A percentile compares a stretch with the other conserved stretches of the same genome.
These are phyloP conservation scores for Zangia roseola DNA, from an alignment of 768 basidiomycete genomes.

Conservation along the genomic window DNA sequence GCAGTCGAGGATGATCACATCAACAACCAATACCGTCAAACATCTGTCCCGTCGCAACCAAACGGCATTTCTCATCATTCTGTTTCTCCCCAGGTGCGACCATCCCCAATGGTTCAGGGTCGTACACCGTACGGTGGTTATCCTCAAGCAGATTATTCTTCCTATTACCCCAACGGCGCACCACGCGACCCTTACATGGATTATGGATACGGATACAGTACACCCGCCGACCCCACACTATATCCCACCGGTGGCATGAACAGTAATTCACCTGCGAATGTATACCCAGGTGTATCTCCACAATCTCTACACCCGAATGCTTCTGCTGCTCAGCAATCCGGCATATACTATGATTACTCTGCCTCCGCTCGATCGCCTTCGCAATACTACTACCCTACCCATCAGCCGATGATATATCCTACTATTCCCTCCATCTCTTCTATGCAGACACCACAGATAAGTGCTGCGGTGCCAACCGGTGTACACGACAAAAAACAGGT, in stretches of 20 bases:
- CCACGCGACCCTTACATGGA: constrained; percentile 52
- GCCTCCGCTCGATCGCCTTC: constrained; percentile 47
- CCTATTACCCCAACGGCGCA: constrained; percentile 54
- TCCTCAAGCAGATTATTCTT: constrained; percentile 55
- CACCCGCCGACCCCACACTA: constrained; percentile 46
- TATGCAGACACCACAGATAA: constrained; percentile 50
- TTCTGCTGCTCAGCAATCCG: constrained; percentile 46
- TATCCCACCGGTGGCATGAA: constrained; percentile 50
- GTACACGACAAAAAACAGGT: constrained; percentile 64
- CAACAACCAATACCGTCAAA: constrained; percentile 40
- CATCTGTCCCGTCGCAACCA: constrained; percentile 26
- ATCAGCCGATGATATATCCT: constrained; percentile 60
- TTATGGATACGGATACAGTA: constrained; percentile 57
- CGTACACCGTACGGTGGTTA: constrained; percentile 50
- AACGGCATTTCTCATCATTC: constrained; percentile 31
- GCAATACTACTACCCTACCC: constrained; percentile 59
- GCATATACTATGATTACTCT: constrained; percentile 60
- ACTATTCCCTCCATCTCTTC: constrained; percentile 51
- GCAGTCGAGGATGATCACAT: constrained; percentile 53
- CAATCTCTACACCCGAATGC: constrained; percentile 43
- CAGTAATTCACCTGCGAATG: constrained; percentile 40
- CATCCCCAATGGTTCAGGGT: constrained; percentile 43
- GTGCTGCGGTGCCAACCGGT: constrained; percentile 38
- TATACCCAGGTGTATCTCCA: constrained; percentile 49
- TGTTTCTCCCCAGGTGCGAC: constrained; percentile 40